A percentile compares a stretch with the other conserved stretches of the same genome.
Evolutionary conservation across 805 yeast genomes (phyloP).

Genomic region (Clavispora phyllophila): DNA sequence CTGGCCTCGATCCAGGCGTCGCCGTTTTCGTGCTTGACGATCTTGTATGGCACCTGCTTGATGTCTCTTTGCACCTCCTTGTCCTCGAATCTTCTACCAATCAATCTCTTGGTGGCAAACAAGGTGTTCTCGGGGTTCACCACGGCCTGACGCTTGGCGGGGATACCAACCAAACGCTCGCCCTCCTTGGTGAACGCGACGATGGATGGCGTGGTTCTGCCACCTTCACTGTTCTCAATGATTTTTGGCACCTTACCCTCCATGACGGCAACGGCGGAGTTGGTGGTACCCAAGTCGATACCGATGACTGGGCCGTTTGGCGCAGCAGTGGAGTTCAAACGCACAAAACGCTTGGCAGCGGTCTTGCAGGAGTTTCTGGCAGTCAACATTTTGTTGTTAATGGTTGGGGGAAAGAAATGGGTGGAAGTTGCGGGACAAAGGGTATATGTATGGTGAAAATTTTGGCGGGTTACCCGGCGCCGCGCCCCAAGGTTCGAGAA

Average conservation of each 20-base stretch:
- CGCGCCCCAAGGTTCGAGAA: conserved; percentile 14
- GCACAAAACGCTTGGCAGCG: conserved; percentile 32
- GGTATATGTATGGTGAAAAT: conserved; percentile 8
- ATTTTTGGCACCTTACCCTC: conserved; percentile 75
- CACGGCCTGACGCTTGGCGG: conserved; percentile 95
- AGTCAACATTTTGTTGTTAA: conserved; percentile 33
- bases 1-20: conserved; percentile 96
- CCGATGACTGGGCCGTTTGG: conserved; percentile 62
- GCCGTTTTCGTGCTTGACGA: conserved; percentile 84
- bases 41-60: conserved; percentile 83
- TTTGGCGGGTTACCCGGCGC: conserved; percentile 22
- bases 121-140: conserved; percentile 92
- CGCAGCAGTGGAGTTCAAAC: conserved; percentile 16
- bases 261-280: conserved; percentile 84
- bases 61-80: conserved; percentile 87
- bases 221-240: conserved; percentile 67
- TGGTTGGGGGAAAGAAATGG: not conserved
- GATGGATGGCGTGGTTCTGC: conserved; percentile 79
- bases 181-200: conserved; percentile 85
- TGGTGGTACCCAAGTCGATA: conserved; percentile 84
- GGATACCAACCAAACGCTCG: conserved; percentile 87
- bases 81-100: conserved; percentile 90
- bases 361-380: conserved; percentile 36
- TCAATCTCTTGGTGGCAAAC: conserved; percentile 91
- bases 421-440: conserved; percentile 12